These are phyloP conservation scores for Dothiorella sarmentorum DNA, from an alignment of 2,329 filamentous ascomycete species.

Conservation along the genomic window DNA sequence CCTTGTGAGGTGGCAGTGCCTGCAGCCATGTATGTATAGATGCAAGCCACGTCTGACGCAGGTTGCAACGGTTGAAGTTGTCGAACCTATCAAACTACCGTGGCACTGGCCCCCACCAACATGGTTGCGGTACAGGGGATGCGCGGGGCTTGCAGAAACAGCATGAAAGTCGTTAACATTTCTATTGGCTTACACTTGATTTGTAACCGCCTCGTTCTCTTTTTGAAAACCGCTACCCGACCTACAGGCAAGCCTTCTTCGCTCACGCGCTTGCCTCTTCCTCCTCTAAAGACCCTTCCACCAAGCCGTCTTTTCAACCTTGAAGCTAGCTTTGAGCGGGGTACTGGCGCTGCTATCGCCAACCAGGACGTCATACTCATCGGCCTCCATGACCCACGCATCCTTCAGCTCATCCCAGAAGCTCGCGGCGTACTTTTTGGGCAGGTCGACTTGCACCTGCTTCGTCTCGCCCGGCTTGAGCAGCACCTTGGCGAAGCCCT, in stretches of 20 bases:
- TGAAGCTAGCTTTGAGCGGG: slow-evolving; percentile 53
- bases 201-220: too few species aligned
- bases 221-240: slow-evolving; percentile 43
- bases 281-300: slow-evolving; percentile 59
- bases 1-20: too few species aligned
- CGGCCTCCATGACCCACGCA: slow-evolving; percentile 64
- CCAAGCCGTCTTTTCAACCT: slow-evolving; percentile 60
- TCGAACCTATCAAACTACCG: too few species aligned
- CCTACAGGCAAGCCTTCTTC: slow-evolving; percentile 67
- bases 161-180: too few species aligned
- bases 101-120: too few species aligned
- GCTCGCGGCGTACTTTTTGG: slow-evolving; percentile 63
- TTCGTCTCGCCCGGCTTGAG: slow-evolving; percentile 57
- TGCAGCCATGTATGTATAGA: too few species aligned
- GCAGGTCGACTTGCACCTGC: slow-evolving; percentile 53
- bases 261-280: too few species aligned
- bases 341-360: slow-evolving; percentile 55
- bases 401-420: slow-evolving; percentile 68
- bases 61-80: too few species aligned
- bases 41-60: too few species aligned
- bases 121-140: too few species aligned
- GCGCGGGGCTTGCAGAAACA: too few species aligned
- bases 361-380: slow-evolving; percentile 61
- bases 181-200: too few species aligned
- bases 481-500: slow-evolving; percentile 63